Evolutionary conservation across 768 basidiomycete species (phyloP).

Genomic region (Panus rudis): DNA sequence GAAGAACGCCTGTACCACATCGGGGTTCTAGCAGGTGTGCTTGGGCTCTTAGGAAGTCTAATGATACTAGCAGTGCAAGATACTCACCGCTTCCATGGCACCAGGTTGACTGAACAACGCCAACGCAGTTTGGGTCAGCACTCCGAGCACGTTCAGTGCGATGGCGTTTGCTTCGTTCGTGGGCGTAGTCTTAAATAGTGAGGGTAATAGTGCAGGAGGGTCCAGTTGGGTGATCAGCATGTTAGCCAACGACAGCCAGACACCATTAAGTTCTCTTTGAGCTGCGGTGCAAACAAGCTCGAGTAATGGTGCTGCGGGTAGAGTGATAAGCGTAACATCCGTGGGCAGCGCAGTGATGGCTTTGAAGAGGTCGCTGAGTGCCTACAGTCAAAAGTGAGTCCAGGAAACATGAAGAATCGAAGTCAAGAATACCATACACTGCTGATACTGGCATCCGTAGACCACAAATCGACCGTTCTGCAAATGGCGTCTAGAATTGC

Average conservation of each 20-base stretch:
- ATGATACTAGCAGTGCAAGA: background rate
- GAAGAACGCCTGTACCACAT: constrained; percentile 88
- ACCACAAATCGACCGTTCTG: constrained; percentile 67
- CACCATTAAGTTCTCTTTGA: constrained; percentile 64
- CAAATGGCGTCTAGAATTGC: constrained; percentile 54
- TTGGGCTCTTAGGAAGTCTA: background rate
- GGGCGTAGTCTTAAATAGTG: constrained; percentile 45
- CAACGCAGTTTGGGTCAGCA: constrained; percentile 54
- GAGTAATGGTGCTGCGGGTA: constrained; percentile 77
- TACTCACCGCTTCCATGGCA: constrained; percentile 63
- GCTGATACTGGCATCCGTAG: constrained; percentile 66
- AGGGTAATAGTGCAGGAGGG: constrained; percentile 48
- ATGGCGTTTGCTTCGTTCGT: constrained; percentile 47
- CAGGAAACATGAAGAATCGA: background rate
- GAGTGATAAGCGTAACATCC: constrained; percentile 71
- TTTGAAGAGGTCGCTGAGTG: constrained; percentile 76
- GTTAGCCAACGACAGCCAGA: constrained; percentile 79
- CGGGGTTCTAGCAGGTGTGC: constrained; percentile 60
- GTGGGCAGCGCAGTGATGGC: constrained; percentile 77
- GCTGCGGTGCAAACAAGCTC: constrained; percentile 69
- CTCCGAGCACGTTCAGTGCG: constrained; percentile 48
- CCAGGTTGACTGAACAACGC: constrained; percentile 45
- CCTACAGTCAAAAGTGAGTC: constrained; percentile 32
- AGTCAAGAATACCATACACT: constrained; percentile 47
- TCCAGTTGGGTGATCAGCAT: constrained; percentile 80